These are phyloP conservation scores for Pleurotus giganteus DNA, from an alignment of 768 basidiomycete genomes.

Conservation along the genomic window DNA sequence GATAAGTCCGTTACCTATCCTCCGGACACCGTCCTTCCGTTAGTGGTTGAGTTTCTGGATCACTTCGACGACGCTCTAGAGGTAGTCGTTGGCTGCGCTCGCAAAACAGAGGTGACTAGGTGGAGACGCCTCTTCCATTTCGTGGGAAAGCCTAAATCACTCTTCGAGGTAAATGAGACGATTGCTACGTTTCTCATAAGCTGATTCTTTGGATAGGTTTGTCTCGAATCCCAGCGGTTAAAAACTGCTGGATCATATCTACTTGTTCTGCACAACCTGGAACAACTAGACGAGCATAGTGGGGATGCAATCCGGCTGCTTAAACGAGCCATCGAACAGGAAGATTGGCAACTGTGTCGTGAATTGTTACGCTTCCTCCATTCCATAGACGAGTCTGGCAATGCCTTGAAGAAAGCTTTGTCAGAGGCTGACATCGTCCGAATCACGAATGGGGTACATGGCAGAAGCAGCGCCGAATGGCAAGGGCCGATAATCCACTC, in stretches of 20 bases:
- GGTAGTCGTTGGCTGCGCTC: slow-evolving; percentile 92
- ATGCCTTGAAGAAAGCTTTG: slow-evolving; percentile 62
- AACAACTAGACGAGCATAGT: slow-evolving; percentile 79
- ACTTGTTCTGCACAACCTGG: slow-evolving; percentile 89
- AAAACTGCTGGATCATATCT: slow-evolving; percentile 92
- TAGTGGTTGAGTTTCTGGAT: slow-evolving; percentile 87
- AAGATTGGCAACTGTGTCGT: slow-evolving; percentile 89
- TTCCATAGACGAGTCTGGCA: slow-evolving; percentile 87
- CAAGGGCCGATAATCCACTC: background rate
- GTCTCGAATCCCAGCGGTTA: slow-evolving; percentile 66
- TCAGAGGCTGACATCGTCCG: slow-evolving; percentile 41
- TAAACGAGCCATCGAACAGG: slow-evolving; percentile 66
- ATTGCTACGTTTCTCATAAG: background rate
- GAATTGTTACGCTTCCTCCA: slow-evolving; percentile 91
- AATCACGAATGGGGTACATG: background rate
- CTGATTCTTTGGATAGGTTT: slow-evolving; percentile 47
- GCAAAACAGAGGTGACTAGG: slow-evolving; percentile 91
- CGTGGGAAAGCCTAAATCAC: slow-evolving; percentile 84
- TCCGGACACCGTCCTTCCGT: slow-evolving; percentile 49
- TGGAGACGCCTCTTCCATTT: slow-evolving; percentile 89
- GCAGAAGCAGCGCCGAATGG: background rate
- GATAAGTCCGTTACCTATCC: slow-evolving; percentile 26
- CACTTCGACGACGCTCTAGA: slow-evolving; percentile 90
- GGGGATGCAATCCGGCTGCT: slow-evolving; percentile 82
- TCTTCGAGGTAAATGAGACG: slow-evolving; percentile 76